phyloP scores from a whole-genome alignment of 352 stramenopile species.

The Pythium sp. region DNA sequence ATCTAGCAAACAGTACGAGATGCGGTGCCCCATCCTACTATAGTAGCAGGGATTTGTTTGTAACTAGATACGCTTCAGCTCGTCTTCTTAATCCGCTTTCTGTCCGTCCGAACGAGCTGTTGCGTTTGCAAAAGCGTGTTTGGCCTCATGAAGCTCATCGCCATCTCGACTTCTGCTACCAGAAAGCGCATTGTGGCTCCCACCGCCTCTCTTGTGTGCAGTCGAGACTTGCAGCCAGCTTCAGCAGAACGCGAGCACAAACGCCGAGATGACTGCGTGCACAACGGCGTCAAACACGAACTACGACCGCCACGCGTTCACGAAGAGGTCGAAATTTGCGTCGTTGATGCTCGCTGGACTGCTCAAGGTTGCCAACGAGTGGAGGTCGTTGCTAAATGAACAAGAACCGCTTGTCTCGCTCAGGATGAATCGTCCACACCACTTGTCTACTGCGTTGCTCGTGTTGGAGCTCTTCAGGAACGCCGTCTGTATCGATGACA shows the following conservation, averaged over 20 bases:
- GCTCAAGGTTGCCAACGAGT: neutral
- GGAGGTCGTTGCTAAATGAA: neutral
- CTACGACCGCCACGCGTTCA: neutral
- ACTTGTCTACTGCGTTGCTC: conserved; percentile 7
- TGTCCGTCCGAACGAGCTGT: neutral
- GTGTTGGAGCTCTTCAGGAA: conserved; percentile 7
- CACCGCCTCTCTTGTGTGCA: conserved; percentile 1
- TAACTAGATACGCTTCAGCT: neutral
- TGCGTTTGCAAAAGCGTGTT: neutral
- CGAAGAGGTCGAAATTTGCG: conserved; percentile 9
- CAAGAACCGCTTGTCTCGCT: neutral
- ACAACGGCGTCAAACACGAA: neutral
- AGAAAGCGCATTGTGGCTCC: neutral
- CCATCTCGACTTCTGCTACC: neutral
- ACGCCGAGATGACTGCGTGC: neutral
- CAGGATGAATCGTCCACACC: conserved; percentile 1
- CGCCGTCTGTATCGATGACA: neutral
- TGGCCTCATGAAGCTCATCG: neutral
- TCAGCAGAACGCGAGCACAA: neutral
- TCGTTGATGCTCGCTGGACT: neutral
- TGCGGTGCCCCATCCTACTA: neutral
- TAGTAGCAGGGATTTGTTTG: neutral
- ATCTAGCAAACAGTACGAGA: neutral
- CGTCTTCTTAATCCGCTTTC: neutral
- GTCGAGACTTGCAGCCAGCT: neutral